phyloP scores from a whole-genome alignment of 495 filamentous ascomycete species.

The Penicillium manginii region DNA sequence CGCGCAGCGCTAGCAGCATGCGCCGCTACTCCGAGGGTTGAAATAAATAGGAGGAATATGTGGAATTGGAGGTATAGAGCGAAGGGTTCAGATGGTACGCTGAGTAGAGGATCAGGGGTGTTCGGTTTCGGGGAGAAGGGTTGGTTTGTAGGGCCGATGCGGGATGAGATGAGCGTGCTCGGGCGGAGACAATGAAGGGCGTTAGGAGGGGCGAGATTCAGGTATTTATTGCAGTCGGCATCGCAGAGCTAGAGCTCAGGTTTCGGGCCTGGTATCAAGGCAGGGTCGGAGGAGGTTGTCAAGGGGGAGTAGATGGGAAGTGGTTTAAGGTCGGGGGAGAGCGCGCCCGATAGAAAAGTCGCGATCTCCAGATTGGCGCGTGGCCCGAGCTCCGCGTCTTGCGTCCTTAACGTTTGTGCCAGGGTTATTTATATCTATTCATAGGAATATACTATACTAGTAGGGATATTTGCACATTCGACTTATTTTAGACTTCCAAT shows the following conservation, averaged over 20 bases:
- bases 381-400: constrained; percentile 47
- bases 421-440: not conserved
- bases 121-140: not conserved
- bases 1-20: constrained; percentile 25
- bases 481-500: not conserved
- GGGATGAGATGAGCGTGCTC: not conserved
- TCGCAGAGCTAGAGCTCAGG: constrained; percentile 29
- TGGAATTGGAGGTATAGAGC: not conserved
- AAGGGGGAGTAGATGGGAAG: not conserved
- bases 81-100: not conserved
- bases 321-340: not conserved
- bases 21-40: constrained; percentile 2
- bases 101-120: not conserved
- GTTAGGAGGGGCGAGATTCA: constrained; percentile 7
- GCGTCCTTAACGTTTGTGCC: too few relatives aligned
- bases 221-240: constrained; percentile 30
- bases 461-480: too few relatives aligned
- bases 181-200: not conserved
- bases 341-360: constrained; percentile 46
- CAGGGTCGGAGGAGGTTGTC: not conserved
- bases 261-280: not conserved
- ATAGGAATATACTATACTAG: not conserved
- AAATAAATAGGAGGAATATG: not conserved
- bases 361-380: constrained; percentile 45
- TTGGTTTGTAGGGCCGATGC: not conserved